Evolutionary conservation across 257 asterid species (phyloP).

Genomic region (Solanum habrochaites): DNA sequence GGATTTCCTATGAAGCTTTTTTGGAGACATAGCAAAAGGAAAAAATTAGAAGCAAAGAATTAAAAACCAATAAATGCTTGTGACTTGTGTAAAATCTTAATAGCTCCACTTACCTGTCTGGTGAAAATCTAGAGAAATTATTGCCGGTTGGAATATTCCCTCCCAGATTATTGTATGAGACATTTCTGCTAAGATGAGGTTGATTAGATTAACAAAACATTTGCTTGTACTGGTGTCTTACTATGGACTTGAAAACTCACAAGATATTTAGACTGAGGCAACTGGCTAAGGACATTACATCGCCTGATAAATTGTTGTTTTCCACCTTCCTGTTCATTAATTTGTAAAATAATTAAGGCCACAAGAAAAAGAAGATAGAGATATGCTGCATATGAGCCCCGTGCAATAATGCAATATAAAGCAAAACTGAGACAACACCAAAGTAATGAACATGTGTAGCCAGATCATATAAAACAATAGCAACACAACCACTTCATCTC

Average conservation of each 20-base stretch:
- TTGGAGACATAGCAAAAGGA: not conserved
- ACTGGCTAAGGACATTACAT: conserved; percentile 51
- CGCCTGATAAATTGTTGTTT: conserved; percentile 81
- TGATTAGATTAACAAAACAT: not conserved
- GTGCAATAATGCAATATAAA: not conserved
- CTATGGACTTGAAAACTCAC: conserved; percentile 30
- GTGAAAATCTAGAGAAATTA: conserved; percentile 79
- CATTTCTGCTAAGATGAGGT: conserved; percentile 38
- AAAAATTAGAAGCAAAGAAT: not conserved
- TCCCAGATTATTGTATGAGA: conserved; percentile 67
- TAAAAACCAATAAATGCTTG: not conserved
- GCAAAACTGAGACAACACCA: not conserved
- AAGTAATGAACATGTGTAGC: not conserved
- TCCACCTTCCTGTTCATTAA: conserved; percentile 44
- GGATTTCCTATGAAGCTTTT: conserved; percentile 56
- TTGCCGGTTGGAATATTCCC: conserved; percentile 80
- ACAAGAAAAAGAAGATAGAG: not conserved
- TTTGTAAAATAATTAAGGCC: not conserved
- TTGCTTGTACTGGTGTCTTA: not conserved
- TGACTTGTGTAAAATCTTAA: not conserved
- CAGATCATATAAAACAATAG: not conserved
- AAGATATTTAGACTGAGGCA: conserved; percentile 66
- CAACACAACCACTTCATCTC: not conserved
- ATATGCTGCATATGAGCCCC: not conserved
- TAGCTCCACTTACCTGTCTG: conserved; percentile 40